Evolutionary conservation across 2,329 filamentous ascomycete species (phyloP).

Genomic region (Zymoseptoria pseudotritici): DNA sequence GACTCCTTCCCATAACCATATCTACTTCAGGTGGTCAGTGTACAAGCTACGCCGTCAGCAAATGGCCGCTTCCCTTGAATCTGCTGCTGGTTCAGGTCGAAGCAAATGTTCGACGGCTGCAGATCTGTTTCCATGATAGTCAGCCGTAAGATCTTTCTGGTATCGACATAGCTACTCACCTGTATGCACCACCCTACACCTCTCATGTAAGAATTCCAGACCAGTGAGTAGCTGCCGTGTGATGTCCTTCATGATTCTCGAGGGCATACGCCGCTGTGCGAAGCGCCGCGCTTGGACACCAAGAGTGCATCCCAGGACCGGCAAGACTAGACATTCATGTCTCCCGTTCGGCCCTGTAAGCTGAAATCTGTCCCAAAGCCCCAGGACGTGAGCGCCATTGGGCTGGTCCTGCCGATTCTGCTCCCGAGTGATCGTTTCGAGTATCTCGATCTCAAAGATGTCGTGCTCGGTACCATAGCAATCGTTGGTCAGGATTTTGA

Average conservation of each 20-base stretch:
- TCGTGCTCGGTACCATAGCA: not conserved
- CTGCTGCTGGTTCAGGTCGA: slow-evolving; percentile 10
- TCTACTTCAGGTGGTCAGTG: not conserved
- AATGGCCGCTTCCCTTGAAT: not conserved
- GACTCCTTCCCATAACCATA: not conserved
- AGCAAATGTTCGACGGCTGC: slow-evolving; percentile 23
- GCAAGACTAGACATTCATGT: not conserved
- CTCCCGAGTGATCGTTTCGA: not conserved
- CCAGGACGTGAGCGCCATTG: not conserved
- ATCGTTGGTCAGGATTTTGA: not conserved
- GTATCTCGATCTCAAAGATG: not conserved
- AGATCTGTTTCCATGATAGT: slow-evolving; percentile 12
- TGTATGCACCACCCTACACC: slow-evolving; percentile 12
- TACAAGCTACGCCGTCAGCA: not conserved
- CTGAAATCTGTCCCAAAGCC: not conserved
- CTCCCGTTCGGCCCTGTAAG: not conserved
- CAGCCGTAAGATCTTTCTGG: not conserved
- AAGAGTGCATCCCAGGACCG: not conserved
- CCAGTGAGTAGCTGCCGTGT: slow-evolving; percentile 13
- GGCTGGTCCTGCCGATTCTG: not conserved
- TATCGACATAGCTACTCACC: not conserved
- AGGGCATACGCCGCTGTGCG: not conserved
- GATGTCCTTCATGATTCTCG: slow-evolving; percentile 8
- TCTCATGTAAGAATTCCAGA: slow-evolving; percentile 13
- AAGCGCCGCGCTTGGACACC: slow-evolving; percentile 5